A percentile compares a stretch with the other conserved stretches of the same genome.
Evolutionary conservation across 768 basidiomycete species (phyloP).

Genomic region (Rhodotorula taiwanensis): DNA sequence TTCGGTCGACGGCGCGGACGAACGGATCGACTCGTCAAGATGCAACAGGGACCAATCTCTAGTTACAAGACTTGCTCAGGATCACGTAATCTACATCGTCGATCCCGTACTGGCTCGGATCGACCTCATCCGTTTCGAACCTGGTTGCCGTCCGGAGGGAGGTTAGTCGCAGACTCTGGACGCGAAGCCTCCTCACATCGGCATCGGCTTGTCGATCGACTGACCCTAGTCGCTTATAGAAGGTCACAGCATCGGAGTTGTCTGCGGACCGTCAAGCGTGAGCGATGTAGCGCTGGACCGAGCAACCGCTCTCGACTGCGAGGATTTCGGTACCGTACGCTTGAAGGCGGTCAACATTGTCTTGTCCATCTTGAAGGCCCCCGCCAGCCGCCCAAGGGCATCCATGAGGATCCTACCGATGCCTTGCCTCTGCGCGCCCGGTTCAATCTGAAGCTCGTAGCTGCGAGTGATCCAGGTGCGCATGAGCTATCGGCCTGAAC

Average conservation of each 20-base stretch:
- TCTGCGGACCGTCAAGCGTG: slow-evolving; percentile 19
- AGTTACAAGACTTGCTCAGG: slow-evolving; percentile 14
- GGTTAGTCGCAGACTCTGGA: too few relatives aligned
- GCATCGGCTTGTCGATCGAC: neutral
- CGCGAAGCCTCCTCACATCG: too few relatives aligned
- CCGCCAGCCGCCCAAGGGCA: slow-evolving; percentile 52
- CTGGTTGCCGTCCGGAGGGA: neutral
- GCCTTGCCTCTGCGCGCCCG: slow-evolving; percentile 51
- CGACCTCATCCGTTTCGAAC: slow-evolving; percentile 27
- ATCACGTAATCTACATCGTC: slow-evolving; percentile 19
- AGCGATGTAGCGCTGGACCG: too few relatives aligned
- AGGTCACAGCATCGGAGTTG: slow-evolving; percentile 30
- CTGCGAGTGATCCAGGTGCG: slow-evolving; percentile 45
- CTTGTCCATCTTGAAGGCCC: slow-evolving; percentile 58
- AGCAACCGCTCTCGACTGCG: too few relatives aligned
- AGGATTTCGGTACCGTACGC: slow-evolving; percentile 54
- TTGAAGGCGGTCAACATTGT: slow-evolving; percentile 69
- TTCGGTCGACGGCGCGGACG: too few relatives aligned
- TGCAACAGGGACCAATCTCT: too few relatives aligned
- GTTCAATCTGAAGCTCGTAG: slow-evolving; percentile 67
- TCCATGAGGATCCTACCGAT: slow-evolving; percentile 57
- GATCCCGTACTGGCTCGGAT: slow-evolving; percentile 14
- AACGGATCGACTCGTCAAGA: too few relatives aligned
- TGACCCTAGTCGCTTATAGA: slow-evolving; percentile 37
- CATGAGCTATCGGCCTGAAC: neutral